phyloP scores from a whole-genome alignment of 2,329 filamentous ascomycete species.

The Arachnomyces sp. region DNA sequence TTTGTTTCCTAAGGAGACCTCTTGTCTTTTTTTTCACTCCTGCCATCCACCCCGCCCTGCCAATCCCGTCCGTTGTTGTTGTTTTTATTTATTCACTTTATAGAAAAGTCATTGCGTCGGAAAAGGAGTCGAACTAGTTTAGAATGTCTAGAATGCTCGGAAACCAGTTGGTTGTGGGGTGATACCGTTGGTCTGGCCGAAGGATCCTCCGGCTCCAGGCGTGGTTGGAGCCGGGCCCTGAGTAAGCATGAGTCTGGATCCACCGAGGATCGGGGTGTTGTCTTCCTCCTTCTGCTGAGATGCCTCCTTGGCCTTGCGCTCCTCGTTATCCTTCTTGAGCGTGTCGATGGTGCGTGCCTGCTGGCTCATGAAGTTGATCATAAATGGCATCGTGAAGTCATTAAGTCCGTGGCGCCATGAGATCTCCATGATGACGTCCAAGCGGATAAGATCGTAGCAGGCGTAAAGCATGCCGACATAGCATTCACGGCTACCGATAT shows the following conservation, averaged over 20 bases:
- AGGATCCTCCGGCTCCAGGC: slow-evolving; percentile 55
- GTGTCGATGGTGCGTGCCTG: slow-evolving; percentile 76
- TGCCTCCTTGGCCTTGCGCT: slow-evolving; percentile 63
- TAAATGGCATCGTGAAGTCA: slow-evolving; percentile 99
- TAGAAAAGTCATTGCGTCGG: no score
- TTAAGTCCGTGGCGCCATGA: slow-evolving; percentile 92
- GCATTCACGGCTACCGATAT: slow-evolving; percentile 97
- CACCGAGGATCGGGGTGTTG: slow-evolving; percentile 85
- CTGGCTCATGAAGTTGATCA: slow-evolving; percentile 96
- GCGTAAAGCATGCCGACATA: slow-evolving; percentile 99
- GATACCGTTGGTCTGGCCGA: slow-evolving; percentile 76
- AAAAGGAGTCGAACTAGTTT: neutral
- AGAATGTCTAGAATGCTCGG: slow-evolving; percentile 41
- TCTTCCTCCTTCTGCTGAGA: slow-evolving; percentile 85
- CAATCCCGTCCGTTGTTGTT: neutral
- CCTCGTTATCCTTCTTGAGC: slow-evolving; percentile 93
- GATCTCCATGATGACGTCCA: slow-evolving; percentile 87
- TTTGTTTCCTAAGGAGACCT: no score
- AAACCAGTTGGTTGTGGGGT: slow-evolving; percentile 80
- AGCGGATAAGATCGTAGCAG: slow-evolving; percentile 92
- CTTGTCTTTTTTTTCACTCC: no score
- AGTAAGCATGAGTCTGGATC: slow-evolving; percentile 86
- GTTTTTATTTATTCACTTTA: neutral
- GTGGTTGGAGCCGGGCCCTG: slow-evolving; percentile 60
- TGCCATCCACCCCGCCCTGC: neutral